These are phyloP conservation scores for Aspergillus transmontanensis DNA, from an alignment of 2,329 filamentous ascomycete species.

Conservation along the genomic window DNA sequence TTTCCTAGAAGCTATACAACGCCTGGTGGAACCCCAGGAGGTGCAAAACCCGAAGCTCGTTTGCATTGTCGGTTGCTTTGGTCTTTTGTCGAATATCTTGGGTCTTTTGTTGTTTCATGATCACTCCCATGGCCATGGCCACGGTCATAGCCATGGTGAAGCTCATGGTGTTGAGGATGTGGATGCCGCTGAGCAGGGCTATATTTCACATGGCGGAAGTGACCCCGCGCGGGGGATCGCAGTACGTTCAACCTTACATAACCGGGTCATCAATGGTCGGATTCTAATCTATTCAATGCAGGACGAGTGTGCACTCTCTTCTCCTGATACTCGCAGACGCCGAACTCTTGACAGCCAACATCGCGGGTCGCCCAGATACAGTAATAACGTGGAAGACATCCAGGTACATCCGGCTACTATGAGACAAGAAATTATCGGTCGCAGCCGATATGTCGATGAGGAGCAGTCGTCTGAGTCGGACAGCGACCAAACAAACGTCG, in stretches of 20 bases:
- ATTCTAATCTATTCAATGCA: slow-evolving; percentile 23
- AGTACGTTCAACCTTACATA: slow-evolving; percentile 61
- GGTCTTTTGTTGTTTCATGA: slow-evolving; percentile 92
- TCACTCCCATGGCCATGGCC: slow-evolving; percentile 80
- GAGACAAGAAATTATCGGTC: slow-evolving; percentile 85
- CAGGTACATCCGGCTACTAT: slow-evolving; percentile 89
- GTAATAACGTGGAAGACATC: slow-evolving; percentile 68
- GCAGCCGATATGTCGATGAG: slow-evolving; percentile 63
- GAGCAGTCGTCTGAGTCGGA: slow-evolving; percentile 57
- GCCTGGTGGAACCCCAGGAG: slow-evolving; percentile 86
- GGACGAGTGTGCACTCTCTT: slow-evolving; percentile 30
- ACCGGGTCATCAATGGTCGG: neutral
- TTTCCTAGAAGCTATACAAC: slow-evolving; percentile 89
- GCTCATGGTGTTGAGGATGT: slow-evolving; percentile 49
- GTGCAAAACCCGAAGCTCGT: slow-evolving; percentile 85
- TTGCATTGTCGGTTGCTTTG: slow-evolving; percentile 83
- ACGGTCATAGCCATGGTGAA: slow-evolving; percentile 54
- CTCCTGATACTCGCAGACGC: slow-evolving; percentile 35
- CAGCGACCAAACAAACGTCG: slow-evolving; percentile 55
- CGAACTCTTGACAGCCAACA: slow-evolving; percentile 27
- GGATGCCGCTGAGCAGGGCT: slow-evolving; percentile 41
- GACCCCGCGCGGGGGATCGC: slow-evolving; percentile 52
- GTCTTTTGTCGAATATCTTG: slow-evolving; percentile 83
- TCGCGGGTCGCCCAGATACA: slow-evolving; percentile 38
- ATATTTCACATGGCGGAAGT: slow-evolving; percentile 38